Evolutionary conservation across 2,329 filamentous ascomycete species (phyloP), one percentile per base, ranked within the genome.

Genomic region (Curvularia sp.): DNA sequence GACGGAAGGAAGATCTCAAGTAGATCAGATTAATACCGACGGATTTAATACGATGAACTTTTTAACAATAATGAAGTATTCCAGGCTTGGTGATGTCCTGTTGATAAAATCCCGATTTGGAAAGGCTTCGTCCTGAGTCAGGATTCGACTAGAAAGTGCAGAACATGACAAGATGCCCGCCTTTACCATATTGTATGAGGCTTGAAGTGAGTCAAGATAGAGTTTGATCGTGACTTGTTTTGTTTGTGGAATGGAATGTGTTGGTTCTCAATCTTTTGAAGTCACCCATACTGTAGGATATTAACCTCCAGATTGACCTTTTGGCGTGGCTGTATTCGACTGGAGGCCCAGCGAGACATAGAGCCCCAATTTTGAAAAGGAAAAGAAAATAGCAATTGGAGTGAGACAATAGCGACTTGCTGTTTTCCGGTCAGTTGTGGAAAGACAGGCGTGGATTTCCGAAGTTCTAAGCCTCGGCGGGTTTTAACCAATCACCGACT

Each of bases 401-500:
- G 42, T 28, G 13, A 44, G 24, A 28, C 26, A 26, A 28, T 13
- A 28, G 15, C 26, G 13, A 26, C 8, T 28, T n/a, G 42, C 9
- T 12, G 13, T 28, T 24, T 26, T 44, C 42, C 24, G 26, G 42
- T 18, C 22, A 31, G 28, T 35, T 31, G n/a, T 26, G 22, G 7
- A 15, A 28, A 13, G 38, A 51, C 49, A 13, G 18, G 26, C 8
- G 13, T 13, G n/a, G 13, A 31, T 49, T 57, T 54, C 50, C 56
- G 46, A 44, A 33, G 33, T 61, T 57, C 59, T 58, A 58, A 59
- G 5, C 22, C 51, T 54, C 57, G 58, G 52, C 31, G 30, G 2
- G 10, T 38, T 13, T 49, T 2, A 46, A 52, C 66, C 64, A 69
- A 69, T 69, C 49, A 63, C 31, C 41, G 13, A 6, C 31, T 1